A percentile compares a stretch with the other conserved stretches of the same genome.
These are phyloP conservation scores for Suhomyces bokatorum DNA, from an alignment of 1,139 yeast genomes.

Conservation along the genomic window DNA sequence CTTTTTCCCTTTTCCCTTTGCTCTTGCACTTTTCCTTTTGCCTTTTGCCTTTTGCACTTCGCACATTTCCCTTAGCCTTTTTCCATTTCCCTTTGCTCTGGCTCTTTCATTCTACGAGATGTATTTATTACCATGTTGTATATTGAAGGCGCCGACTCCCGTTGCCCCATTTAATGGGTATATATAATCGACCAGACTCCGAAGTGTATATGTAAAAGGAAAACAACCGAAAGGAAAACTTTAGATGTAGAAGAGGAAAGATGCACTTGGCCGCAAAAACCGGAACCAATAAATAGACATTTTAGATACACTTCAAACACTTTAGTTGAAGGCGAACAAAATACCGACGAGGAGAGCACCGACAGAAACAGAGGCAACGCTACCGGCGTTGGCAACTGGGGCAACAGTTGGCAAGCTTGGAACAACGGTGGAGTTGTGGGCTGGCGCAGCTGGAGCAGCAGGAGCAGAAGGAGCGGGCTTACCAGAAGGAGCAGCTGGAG, in stretches of 20 bases:
- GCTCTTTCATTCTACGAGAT: too few relatives aligned
- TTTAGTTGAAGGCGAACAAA: constrained; percentile 16
- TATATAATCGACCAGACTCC: constrained; percentile 3
- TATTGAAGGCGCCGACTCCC: constrained; percentile 7
- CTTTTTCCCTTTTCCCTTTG: too few relatives aligned
- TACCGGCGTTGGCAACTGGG: constrained; percentile 19
- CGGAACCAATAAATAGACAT: not conserved
- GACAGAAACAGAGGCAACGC: constrained; percentile 20
- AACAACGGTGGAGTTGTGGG: constrained; percentile 15
- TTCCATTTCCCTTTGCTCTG: too few relatives aligned
- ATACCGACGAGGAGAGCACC: constrained; percentile 25
- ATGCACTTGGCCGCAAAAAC: constrained; percentile 8
- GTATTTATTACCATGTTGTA: constrained; percentile 3
- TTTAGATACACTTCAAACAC: constrained; percentile 6
- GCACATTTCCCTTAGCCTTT: too few relatives aligned
- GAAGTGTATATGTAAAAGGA: not conserved
- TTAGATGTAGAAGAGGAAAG: not conserved
- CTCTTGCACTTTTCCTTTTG: too few relatives aligned
- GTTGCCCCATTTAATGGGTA: constrained; percentile 2
- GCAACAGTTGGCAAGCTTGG: constrained; percentile 13
- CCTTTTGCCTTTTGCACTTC: too few relatives aligned
- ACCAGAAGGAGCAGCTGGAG: constrained; percentile 19
- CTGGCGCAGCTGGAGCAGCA: constrained; percentile 17
- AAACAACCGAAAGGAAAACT: not conserved
- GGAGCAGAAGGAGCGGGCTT: constrained; percentile 17